Base-by-base conservation (phyloP, 768 basidiomycete species). In the Aureoboletus auriporus region DNA sequence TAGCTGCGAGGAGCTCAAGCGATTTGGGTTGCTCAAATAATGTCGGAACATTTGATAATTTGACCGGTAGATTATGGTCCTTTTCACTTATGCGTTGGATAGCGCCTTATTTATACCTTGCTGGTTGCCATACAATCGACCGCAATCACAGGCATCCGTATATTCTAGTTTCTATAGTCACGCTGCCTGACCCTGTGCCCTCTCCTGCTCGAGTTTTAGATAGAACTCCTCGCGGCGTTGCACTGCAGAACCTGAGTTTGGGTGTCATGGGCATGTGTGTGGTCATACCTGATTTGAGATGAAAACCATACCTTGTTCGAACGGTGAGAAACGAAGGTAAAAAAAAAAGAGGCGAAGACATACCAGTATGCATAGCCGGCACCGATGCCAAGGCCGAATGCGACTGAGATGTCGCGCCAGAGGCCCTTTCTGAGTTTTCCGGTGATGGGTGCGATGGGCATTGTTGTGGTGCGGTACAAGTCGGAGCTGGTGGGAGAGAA, bases 361-460 rank as follows among this genome's bases (percentile, higher is more conserved):
- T 52, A 93, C 93, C 93, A 96, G 73, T 79, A 96, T 3, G 78
- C 78, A 62, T 91, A 94, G 29, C 80, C 92, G 10, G 77, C 74
- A 41, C 81, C 74, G 46, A 84, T 55, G 26, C 92, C 93, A 44
- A 95, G 79, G 57, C 89, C 92, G 38, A 94, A 64, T 34, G 81
- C 78, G 59, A 80, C 74, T 40, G 80, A 75, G 53, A 95, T 59
- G 65, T 96, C 93, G 53, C 91, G 80, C 82, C 89, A 89, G 70
- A 94, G 82, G 61, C 83, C 77, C 73, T 94, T 95, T 74, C 93
- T 88, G 73, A 94, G 87, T 74, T 82, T 92, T 67, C 93, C 93
- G 44, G 88, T 88, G 70, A 95, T 93, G 59, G 93, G 92, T 53
- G 89, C 85, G 66, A 95, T 86, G 63, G 89, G 68, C 89, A 92